phyloP scores from a whole-genome alignment of 176 grass and related monocot species.

The Bonia amplexicaulis region DNA sequence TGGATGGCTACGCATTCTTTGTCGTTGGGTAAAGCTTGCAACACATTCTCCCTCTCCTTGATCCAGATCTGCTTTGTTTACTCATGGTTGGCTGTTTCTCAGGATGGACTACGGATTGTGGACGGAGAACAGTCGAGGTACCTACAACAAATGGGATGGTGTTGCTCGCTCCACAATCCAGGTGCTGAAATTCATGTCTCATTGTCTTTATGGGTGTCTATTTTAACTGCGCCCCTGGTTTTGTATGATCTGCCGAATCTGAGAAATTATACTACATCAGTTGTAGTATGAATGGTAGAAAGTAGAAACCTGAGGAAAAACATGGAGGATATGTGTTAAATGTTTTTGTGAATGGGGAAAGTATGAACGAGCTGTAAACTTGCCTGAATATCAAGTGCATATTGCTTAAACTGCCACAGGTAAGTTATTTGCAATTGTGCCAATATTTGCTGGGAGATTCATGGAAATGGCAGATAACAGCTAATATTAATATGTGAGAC shows the following conservation, averaged over 20 bases:
- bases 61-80: not conserved
- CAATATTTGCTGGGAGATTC: not conserved
- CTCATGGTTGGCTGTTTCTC: not conserved
- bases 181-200: constrained; percentile 25
- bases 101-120: constrained; percentile 93
- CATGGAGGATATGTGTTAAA: not conserved
- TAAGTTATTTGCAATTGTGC: not conserved
- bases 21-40: constrained; percentile 70
- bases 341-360: not conserved
- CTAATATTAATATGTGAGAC: not conserved
- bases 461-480: not conserved
- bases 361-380: not conserved
- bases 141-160: constrained; percentile 99
- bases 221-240: not conserved
- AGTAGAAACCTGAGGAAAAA: not conserved
- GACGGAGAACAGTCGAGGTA: constrained; percentile 86
- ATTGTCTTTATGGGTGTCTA: not conserved
- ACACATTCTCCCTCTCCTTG: not conserved
- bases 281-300: not conserved
- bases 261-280: not conserved
- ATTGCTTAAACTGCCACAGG: not conserved
- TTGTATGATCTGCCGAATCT: not conserved
- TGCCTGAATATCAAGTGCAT: not conserved
- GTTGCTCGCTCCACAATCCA: constrained; percentile 91
- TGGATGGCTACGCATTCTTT: constrained; percentile 97